Conservation (phyloP, 495 filamentous ascomycete species). For the Hyaloscypha variabilis region DNA sequence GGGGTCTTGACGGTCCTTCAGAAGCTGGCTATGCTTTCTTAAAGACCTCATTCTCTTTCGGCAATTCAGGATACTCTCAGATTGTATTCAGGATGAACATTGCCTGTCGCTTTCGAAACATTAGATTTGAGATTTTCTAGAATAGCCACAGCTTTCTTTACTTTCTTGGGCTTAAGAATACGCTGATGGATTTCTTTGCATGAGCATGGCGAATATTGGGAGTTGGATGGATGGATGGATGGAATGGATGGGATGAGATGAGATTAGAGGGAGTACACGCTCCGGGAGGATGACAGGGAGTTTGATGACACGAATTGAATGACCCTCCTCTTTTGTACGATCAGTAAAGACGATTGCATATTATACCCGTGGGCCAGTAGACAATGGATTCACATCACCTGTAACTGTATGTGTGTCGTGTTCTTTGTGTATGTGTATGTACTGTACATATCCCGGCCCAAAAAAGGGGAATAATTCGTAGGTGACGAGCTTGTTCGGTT, state of each 20-base stretch:
- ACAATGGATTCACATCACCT: not conserved
- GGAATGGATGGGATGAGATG: not conserved
- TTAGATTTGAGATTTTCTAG: not conserved
- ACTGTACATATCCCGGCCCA: not conserved
- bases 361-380: not conserved
- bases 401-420: not conserved
- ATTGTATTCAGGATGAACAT: not conserved
- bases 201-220: not conserved
- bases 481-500: no score
- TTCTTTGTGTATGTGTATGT: not conserved
- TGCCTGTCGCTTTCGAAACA: not conserved
- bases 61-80: not conserved
- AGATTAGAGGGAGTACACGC: constrained; percentile 2
- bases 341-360: constrained; percentile 1
- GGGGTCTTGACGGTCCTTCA: constrained; percentile 45
- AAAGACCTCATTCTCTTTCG: constrained; percentile 3
- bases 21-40: constrained; percentile 34
- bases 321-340: constrained; percentile 10
- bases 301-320: constrained; percentile 6
- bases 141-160: not conserved
- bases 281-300: not conserved
- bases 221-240: not conserved
- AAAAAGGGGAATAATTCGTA: no score
- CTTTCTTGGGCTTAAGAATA: not conserved
- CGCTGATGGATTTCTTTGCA: not conserved